These are phyloP conservation scores for Byssochlamys sp. DNA, from an alignment of 2,329 filamentous ascomycete species.

Conservation along the genomic window DNA sequence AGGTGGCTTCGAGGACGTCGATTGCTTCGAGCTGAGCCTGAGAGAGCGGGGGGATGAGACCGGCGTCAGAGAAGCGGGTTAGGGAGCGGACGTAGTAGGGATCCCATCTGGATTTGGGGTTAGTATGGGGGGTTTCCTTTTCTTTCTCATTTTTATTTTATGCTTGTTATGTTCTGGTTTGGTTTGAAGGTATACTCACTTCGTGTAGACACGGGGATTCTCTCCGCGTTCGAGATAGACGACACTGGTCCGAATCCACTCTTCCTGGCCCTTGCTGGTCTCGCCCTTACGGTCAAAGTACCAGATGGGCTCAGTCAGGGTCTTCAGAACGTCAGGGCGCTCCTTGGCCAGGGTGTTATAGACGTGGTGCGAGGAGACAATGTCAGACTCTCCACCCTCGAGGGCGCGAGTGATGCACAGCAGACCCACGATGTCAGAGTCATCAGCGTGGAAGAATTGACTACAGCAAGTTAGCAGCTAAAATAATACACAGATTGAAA, in stretches of 20 bases:
- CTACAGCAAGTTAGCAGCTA: slow-evolving; percentile 19
- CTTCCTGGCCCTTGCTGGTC: slow-evolving; percentile 61
- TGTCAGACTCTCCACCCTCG: slow-evolving; percentile 75
- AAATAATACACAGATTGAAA: slow-evolving; percentile 3
- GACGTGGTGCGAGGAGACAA: slow-evolving; percentile 67
- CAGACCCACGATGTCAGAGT: slow-evolving; percentile 71
- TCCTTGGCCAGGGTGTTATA: slow-evolving; percentile 71
- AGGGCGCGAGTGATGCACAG: slow-evolving; percentile 69
- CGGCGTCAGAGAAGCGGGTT: slow-evolving; percentile 61
- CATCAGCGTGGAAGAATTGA: slow-evolving; percentile 79
- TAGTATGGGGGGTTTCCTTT: slow-evolving; percentile 1
- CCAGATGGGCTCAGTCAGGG: slow-evolving; percentile 70
- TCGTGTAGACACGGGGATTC: slow-evolving; percentile 62
- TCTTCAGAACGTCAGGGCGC: slow-evolving; percentile 66
- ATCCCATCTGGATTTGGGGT: slow-evolving; percentile 51
- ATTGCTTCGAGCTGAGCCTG: slow-evolving; percentile 59
- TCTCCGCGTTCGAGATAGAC: slow-evolving; percentile 66
- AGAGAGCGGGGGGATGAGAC: slow-evolving; percentile 63
- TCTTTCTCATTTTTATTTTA: background rate
- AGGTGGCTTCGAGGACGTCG: slow-evolving; percentile 64
- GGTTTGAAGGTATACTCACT: slow-evolving; percentile 34
- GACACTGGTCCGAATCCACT: slow-evolving; percentile 62
- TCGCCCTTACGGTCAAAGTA: slow-evolving; percentile 90
- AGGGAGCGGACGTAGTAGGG: slow-evolving; percentile 78
- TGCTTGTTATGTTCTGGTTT: background rate